Evolutionary conservation across 2,329 filamentous ascomycete species (phyloP).

Genomic region (Diaporthe sp.): DNA sequence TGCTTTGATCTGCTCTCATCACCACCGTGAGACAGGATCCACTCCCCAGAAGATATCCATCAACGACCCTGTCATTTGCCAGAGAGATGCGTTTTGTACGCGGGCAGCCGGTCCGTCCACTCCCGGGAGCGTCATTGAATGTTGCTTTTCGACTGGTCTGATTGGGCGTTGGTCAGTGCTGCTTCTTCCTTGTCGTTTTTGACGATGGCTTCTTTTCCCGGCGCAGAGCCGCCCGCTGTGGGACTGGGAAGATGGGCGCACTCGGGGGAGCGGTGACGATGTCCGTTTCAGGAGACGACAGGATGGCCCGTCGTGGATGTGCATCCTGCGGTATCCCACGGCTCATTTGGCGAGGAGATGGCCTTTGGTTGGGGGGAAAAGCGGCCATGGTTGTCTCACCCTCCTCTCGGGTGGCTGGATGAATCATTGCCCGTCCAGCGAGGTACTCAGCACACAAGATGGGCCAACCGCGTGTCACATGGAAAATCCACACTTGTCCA

Average conservation of each 20-base stretch:
- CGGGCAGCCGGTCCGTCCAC: not conserved
- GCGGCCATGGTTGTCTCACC: not conserved
- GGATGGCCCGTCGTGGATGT: slow-evolving; percentile 15
- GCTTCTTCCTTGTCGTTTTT: slow-evolving; percentile 1
- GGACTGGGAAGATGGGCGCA: not conserved
- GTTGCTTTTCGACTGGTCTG: not conserved
- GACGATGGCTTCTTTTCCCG: not conserved
- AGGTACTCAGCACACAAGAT: not conserved
- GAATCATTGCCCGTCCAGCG: slow-evolving; percentile 7
- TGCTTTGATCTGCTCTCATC: not conserved
- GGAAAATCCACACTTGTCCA: not conserved
- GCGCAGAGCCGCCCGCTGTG: slow-evolving; percentile 4
- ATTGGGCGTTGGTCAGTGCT: not conserved
- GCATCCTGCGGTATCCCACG: slow-evolving; percentile 14
- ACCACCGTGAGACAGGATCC: slow-evolving; percentile 9
- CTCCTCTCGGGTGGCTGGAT: not conserved
- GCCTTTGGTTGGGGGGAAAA: not conserved
- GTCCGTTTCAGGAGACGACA: slow-evolving; percentile 14
- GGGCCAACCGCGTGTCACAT: slow-evolving; percentile 6
- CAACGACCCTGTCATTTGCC: slow-evolving; percentile 24
- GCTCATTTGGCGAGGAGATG: not conserved
- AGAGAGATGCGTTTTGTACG: not conserved
- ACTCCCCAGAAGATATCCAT: not conserved
- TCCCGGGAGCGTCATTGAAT: not conserved
- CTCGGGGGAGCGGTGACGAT: slow-evolving; percentile 13